Conservation (phyloP, 257 asterid species). For the Petunia secreta region DNA sequence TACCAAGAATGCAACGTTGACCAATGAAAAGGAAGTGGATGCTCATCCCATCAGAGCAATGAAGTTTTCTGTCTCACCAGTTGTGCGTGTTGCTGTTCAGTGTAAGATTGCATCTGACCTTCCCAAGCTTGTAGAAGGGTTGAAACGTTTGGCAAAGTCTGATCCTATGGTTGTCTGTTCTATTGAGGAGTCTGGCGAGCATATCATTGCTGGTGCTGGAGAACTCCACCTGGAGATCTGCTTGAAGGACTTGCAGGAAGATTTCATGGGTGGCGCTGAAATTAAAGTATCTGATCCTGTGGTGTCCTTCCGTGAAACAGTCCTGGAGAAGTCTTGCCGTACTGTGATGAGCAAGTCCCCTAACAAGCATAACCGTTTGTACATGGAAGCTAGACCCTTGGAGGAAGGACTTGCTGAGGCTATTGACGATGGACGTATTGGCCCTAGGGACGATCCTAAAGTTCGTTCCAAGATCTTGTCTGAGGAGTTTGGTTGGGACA, state of each 20-base stretch:
- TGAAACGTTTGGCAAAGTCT: slow-evolving; percentile 45
- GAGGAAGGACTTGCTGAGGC: slow-evolving; percentile 50
- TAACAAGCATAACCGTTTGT: slow-evolving; percentile 44
- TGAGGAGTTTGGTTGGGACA: slow-evolving; percentile 52
- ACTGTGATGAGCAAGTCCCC: slow-evolving; percentile 47
- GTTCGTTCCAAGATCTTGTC: slow-evolving; percentile 41
- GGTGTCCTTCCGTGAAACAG: slow-evolving; percentile 43
- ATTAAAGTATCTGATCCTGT: slow-evolving; percentile 38
- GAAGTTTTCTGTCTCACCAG: slow-evolving; percentile 51
- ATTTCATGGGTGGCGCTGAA: slow-evolving; percentile 46
- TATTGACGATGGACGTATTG: slow-evolving; percentile 49
- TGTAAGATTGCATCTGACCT: slow-evolving; percentile 51
- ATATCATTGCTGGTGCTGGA: slow-evolving; percentile 48
- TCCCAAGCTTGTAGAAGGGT: slow-evolving; percentile 48
- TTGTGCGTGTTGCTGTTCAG: slow-evolving; percentile 49
- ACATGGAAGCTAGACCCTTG: slow-evolving; percentile 49
- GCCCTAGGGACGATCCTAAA: slow-evolving; percentile 49
- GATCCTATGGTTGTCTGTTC: slow-evolving; percentile 51
- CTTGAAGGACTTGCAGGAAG: slow-evolving; percentile 41
- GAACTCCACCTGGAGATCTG: slow-evolving; percentile 46
- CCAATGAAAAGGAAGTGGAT: slow-evolving; percentile 45
- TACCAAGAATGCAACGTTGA: slow-evolving; percentile 47
- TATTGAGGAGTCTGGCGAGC: slow-evolving; percentile 47
- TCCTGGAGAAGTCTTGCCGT: slow-evolving; percentile 38
- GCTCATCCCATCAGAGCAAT: slow-evolving; percentile 46